Conservation (phyloP, 371 early-diverging fungal species). For the Blakeslea trispora region DNA sequence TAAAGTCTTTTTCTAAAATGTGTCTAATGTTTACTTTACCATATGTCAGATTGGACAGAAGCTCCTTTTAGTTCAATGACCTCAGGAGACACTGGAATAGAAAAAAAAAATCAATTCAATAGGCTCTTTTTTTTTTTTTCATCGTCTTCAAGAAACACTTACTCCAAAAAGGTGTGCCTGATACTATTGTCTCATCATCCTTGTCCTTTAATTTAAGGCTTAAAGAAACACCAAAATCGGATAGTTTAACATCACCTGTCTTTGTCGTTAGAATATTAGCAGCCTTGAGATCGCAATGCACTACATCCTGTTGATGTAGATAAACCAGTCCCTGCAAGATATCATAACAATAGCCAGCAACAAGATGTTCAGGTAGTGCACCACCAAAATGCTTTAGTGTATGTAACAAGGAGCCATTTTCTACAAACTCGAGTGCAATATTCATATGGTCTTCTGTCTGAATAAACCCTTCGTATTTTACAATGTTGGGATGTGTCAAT, state of each 20-base stretch:
- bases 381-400: conserved; percentile 91
- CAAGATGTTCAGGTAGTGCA: conserved; percentile 86
- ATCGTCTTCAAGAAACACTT: too few species aligned
- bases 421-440: conserved; percentile 91
- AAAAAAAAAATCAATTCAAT: conserved; percentile 18
- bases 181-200: conserved; percentile 63
- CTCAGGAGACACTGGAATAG: conserved; percentile 88
- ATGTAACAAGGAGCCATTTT: conserved; percentile 91
- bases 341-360: conserved; percentile 86
- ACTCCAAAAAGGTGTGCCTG: conserved; percentile 97
- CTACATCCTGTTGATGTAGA: conserved; percentile 85
- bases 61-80: conserved; percentile 86
- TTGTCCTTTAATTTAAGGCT: conserved; percentile 71
- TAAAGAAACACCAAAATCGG: conserved; percentile 95
- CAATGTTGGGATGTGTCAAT: conserved; percentile 81
- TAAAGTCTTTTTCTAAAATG: too few species aligned
- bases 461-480: conserved; percentile 85
- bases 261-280: conserved; percentile 96
- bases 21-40: conserved; percentile 38
- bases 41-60: conserved; percentile 87
- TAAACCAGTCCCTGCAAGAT: conserved; percentile 89
- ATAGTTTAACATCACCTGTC: conserved; percentile 89
- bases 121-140: too few species aligned
- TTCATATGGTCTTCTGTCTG: conserved; percentile 74
- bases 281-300: conserved; percentile 97